These are phyloP conservation scores for Thermothelomyces thermophilus DNA, from an alignment of 2,329 filamentous ascomycete genomes.

Conservation along the genomic window DNA sequence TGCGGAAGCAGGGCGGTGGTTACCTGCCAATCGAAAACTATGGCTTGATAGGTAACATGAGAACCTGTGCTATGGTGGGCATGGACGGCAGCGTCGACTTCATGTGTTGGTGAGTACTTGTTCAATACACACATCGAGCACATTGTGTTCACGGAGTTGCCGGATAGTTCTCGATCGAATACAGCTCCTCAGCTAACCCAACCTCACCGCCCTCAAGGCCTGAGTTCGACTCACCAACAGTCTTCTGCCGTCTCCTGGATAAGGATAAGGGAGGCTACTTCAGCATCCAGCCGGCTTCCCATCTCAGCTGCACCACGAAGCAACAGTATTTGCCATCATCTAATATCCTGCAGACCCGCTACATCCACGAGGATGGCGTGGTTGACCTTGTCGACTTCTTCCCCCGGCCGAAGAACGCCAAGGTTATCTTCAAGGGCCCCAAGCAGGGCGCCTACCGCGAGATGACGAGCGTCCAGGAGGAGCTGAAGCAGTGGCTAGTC, in stretches of 20 bases:
- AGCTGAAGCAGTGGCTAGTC: conserved; percentile 65
- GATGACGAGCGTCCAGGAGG: conserved; percentile 47
- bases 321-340: conserved; percentile 71
- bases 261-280: conserved; percentile 70
- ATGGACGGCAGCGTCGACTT: conserved; percentile 69
- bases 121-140: too few species aligned
- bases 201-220: conserved; percentile 43
- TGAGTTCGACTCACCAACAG: conserved; percentile 68
- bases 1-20: conserved; percentile 34
- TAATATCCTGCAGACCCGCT: conserved; percentile 71
- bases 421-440: conserved; percentile 41
- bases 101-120: conserved; percentile 59
- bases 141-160: too few species aligned
- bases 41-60: conserved; percentile 75
- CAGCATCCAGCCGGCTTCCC: conserved; percentile 51
- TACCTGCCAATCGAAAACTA: conserved; percentile 67
- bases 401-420: conserved; percentile 57
- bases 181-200: background rate
- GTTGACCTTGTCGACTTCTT: conserved; percentile 71
- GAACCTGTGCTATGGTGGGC: conserved; percentile 67
- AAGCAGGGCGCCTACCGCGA: conserved; percentile 49
- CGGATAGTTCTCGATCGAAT: too few species aligned
- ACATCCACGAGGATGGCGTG: conserved; percentile 68
- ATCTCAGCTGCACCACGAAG: conserved; percentile 58
- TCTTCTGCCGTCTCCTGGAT: conserved; percentile 70